Conservation (phyloP, 2,329 filamentous ascomycete species). For the Didymella sp. region DNA sequence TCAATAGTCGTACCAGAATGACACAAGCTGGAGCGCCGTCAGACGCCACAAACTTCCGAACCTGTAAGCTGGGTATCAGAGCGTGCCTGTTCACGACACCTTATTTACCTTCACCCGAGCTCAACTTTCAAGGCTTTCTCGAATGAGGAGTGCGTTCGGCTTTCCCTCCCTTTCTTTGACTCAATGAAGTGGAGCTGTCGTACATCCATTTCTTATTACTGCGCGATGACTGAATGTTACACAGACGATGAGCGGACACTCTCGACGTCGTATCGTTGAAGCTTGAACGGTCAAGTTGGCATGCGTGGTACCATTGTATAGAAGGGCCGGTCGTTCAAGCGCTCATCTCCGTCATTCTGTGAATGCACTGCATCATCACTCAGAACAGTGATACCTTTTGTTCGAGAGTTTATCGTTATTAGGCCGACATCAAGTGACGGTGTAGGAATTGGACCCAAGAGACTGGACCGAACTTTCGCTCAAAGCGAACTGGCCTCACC, state of each 20-base stretch:
- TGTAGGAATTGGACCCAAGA: conserved; percentile 26
- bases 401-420: conserved; percentile 5
- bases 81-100: conserved; percentile 10
- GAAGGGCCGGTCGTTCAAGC: conserved; percentile 3
- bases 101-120: neutral
- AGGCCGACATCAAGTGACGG: conserved; percentile 19
- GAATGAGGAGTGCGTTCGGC: neutral
- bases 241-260: neutral
- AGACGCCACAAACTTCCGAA: conserved; percentile 26
- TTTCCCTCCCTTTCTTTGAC: neutral
- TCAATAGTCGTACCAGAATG: conserved; percentile 28
- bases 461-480: conserved; percentile 22
- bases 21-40: conserved; percentile 17
- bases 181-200: neutral
- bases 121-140: neutral
- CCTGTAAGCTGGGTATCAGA: conserved; percentile 26
- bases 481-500: conserved; percentile 22
- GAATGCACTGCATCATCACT: conserved; percentile 4
- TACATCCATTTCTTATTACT: conserved; percentile 1
- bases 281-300: conserved; percentile 10
- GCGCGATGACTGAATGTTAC: conserved; percentile 5
- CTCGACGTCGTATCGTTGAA: neutral
- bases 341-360: conserved; percentile 11
- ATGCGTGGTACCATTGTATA: conserved; percentile 2
- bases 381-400: conserved; percentile 1